Percentiles rank a stretch among this genome's conserved stretches.
Conservation (phyloP, 192 early-diverging fungal species). For the Allomyces macrogynus region DNA sequence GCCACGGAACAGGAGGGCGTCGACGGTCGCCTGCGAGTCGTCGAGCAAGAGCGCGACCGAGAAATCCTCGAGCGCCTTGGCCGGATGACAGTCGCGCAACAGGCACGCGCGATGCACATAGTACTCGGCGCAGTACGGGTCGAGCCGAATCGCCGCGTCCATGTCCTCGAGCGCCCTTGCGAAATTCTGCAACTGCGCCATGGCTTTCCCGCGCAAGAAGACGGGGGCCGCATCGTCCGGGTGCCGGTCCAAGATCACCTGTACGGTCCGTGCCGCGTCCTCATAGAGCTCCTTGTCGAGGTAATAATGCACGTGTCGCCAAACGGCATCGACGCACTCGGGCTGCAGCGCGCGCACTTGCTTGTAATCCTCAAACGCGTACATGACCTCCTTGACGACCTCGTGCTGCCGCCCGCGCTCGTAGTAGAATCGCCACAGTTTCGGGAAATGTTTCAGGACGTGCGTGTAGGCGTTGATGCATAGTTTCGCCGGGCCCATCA, state of each 20-base stretch:
- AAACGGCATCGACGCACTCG: not conserved
- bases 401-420: not conserved
- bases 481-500: not conserved
- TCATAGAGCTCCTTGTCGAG: not conserved
- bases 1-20: slow-evolving; percentile 13
- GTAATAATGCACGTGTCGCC: not conserved
- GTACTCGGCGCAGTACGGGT: slow-evolving; percentile 14
- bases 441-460: not conserved
- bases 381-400: not conserved
- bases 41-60: slow-evolving; percentile 24
- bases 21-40: slow-evolving; percentile 11
- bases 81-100: slow-evolving; percentile 16
- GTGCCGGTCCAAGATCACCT: not conserved
- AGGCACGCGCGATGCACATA: slow-evolving; percentile 28
- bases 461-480: not conserved
- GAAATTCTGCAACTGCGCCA: not conserved
- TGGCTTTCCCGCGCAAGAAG: not conserved
- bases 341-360: not conserved
- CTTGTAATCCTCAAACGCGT: not conserved
- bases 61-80: slow-evolving; percentile 26
- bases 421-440: not conserved
- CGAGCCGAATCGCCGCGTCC: slow-evolving; percentile 19
- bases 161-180: slow-evolving; percentile 12
- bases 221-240: not conserved
- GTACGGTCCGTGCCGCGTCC: not conserved